Conservation (phyloP, 202 grass and related monocot species). For the Musa balbisiana region DNA sequence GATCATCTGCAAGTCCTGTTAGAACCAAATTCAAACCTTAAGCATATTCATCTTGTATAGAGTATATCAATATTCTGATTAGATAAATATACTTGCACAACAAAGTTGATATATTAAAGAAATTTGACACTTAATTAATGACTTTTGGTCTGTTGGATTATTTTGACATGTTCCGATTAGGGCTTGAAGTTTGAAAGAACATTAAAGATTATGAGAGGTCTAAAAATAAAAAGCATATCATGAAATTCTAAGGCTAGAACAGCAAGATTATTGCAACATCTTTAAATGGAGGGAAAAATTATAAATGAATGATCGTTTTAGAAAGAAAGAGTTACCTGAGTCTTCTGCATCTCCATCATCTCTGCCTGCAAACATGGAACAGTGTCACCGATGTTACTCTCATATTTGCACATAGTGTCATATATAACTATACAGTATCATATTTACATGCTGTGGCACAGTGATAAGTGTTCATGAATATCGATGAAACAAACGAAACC, state of each 20-base stretch:
- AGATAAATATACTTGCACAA: background rate
- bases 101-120: background rate
- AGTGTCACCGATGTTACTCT: background rate
- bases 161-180: too few relatives aligned
- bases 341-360: slow-evolving; percentile 59
- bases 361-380: slow-evolving; percentile 37
- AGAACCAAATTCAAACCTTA: background rate
- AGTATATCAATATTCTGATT: too few relatives aligned
- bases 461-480: background rate
- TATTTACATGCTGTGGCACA: background rate
- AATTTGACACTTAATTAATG: background rate
- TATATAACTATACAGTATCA: background rate
- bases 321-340: slow-evolving; percentile 41
- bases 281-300: background rate
- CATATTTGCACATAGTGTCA: background rate
- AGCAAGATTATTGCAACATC: background rate
- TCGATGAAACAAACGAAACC: background rate
- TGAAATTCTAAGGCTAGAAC: background rate
- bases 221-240: background rate
- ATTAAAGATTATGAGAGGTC: too few relatives aligned
- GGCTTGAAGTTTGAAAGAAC: too few relatives aligned
- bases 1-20: background rate
- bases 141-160: too few relatives aligned
- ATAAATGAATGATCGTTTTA: background rate
- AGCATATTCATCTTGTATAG: background rate